Evolutionary conservation across 306 rosid species (phyloP), one percentile per base, ranked within the genome.

Genomic region (Pyrus betulifolia): DNA sequence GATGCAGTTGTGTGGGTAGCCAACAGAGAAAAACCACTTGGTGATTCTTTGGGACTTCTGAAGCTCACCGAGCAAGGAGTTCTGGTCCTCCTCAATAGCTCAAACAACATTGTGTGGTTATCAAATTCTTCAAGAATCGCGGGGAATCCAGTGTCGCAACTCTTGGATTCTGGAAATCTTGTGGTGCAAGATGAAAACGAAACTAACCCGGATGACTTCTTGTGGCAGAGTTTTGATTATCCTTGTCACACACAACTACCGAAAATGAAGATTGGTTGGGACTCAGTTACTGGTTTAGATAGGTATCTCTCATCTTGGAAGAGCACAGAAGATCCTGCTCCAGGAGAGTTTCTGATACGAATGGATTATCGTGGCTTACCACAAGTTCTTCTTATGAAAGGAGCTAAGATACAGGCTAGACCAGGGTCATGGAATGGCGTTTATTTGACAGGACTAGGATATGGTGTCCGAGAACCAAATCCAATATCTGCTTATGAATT

Each of bases 271-370:
- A 1, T 81, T 2, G 87, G 90, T 13, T 81, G 88, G 88, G 73
- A 85, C 67, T 72, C 72, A 0, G 78, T 42, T 22, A 85, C 74
- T 0, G 79, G 86, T 33, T 62, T 78, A 1, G 72, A 87, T 3
- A 38, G 87, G 68, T 67, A 69, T 4, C 1, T 80, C 6, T 63
- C 85, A 0, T 71, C 87, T 14, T 86, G 89, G 91, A 86, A 71
- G 71, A 82, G 54, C 58, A 23, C 71, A 71, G 78, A 86, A 6
- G 91, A 87, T 65, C 90, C 90, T n/a, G 85, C 93, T 63, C 83
- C 76, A 1, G 90, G 88, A 44, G 84, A 66, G 17, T 84, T 85
- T 5, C 17, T 69, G 1, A 74, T 71, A 59, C 72, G 82, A 57
- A 35, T 74, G 11, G 42, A 44, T 28, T 11, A 0, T 3, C 30